Percentiles rank a stretch among this genome's conserved stretches.
phyloP scores from a whole-genome alignment of 139 green algal genomes.

The Nannochloris sp. region DNA sequence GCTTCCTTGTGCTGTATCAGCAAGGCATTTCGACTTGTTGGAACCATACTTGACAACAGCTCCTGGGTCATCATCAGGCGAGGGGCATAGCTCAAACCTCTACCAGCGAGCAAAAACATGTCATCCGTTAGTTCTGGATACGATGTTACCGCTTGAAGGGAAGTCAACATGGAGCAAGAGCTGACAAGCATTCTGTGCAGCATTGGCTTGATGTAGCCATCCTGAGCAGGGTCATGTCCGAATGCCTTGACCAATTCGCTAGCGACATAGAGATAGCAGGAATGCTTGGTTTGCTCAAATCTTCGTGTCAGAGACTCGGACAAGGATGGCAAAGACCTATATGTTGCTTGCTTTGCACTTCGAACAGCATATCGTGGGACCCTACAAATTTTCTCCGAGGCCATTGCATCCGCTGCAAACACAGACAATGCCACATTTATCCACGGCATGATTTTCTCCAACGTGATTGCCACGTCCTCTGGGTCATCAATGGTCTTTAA shows the following conservation, averaged over 20 bases:
- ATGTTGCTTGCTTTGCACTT: constrained; percentile 28
- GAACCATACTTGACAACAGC: constrained; percentile 46
- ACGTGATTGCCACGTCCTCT: constrained; percentile 27
- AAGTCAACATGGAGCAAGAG: constrained; percentile 32
- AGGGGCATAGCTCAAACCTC: constrained; percentile 45
- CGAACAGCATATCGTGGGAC: constrained; percentile 47
- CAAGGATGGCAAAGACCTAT: constrained; percentile 40
- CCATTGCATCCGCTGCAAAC: constrained; percentile 11
- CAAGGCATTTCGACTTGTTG: constrained; percentile 35
- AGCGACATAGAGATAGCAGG: constrained; percentile 68
- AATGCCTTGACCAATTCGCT: constrained; percentile 76
- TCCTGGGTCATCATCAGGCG: constrained; percentile 38
- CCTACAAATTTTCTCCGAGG: constrained; percentile 36
- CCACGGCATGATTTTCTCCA: constrained; percentile 40
- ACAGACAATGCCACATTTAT: constrained; percentile 28
- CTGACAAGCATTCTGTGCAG: constrained; percentile 35
- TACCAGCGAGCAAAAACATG: constrained; percentile 62
- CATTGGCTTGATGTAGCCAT: constrained; percentile 38
- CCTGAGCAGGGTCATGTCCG: constrained; percentile 31
- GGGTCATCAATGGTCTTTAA: constrained; percentile 37
- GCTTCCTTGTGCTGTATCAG: constrained; percentile 61
- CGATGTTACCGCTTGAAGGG: constrained; percentile 26
- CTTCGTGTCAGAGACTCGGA: constrained; percentile 41
- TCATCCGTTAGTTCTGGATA: constrained; percentile 65
- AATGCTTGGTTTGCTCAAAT: constrained; percentile 49